Evolutionary conservation across 768 basidiomycete species (phyloP).

Genomic region (Tricholomella constricta): DNA sequence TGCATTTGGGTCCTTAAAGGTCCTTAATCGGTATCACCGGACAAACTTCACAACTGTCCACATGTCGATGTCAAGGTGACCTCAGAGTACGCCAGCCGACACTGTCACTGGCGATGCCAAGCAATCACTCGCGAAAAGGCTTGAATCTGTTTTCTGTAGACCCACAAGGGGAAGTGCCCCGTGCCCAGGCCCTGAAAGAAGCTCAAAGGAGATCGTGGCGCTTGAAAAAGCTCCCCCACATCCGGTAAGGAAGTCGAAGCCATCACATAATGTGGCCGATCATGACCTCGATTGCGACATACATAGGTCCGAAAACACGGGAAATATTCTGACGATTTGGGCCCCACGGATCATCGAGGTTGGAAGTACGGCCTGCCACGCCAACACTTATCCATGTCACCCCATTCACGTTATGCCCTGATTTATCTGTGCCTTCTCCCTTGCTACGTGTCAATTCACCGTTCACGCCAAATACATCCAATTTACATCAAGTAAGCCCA

Average conservation of each 20-base stretch:
- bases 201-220: background rate
- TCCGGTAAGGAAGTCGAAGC: background rate
- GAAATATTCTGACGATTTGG: constrained; percentile 7
- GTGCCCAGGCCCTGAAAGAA: background rate
- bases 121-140: too few species aligned
- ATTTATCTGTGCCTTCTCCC: constrained; percentile 14
- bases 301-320: background rate
- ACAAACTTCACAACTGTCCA: constrained; percentile 3
- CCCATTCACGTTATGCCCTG: constrained; percentile 2
- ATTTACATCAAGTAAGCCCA: background rate
- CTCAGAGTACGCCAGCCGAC: too few species aligned
- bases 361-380: constrained; percentile 5
- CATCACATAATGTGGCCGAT: constrained; percentile 1
- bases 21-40: too few species aligned
- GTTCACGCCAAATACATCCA: background rate
- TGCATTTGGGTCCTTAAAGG: too few species aligned
- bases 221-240: background rate
- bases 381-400: constrained; percentile 8
- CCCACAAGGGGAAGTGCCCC: too few species aligned
- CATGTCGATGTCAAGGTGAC: background rate
- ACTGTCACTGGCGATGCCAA: too few species aligned
- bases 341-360: constrained; percentile 14
- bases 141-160: too few species aligned
- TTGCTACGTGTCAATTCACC: constrained; percentile 12
- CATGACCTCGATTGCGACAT: constrained; percentile 2